phyloP scores from a whole-genome alignment of 2,329 filamentous ascomycete genomes.

The Colletotrichum sp. region DNA sequence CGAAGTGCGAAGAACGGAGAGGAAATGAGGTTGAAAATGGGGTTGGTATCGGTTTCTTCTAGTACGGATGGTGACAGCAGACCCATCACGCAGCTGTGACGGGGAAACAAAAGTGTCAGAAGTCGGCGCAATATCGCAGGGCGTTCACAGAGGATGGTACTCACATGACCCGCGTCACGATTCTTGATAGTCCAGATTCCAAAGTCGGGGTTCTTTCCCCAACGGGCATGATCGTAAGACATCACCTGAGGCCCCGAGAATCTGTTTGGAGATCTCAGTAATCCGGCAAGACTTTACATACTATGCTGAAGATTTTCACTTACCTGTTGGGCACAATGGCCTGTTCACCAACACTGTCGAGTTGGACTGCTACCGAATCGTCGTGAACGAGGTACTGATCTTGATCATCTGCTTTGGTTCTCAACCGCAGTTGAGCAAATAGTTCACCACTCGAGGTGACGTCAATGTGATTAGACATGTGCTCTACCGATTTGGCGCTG shows the following conservation, averaged over 20 bases:
- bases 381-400: constrained; percentile 1
- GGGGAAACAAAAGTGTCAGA: not conserved
- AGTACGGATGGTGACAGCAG: not conserved
- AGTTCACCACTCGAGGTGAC: not conserved
- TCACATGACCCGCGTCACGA: not conserved
- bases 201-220: not conserved
- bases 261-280: not conserved
- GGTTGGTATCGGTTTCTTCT: not conserved
- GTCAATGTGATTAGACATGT: not conserved
- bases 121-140: too few species aligned
- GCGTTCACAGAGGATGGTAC: not conserved
- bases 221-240: not conserved
- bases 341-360: not conserved
- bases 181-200: constrained; percentile 2
- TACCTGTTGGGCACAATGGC: not conserved
- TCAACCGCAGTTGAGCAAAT: not conserved
- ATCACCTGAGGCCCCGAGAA: not conserved
- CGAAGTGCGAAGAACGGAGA: constrained; percentile 1
- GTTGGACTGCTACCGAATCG: not conserved
- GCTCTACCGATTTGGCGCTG: not conserved
- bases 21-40: not conserved
- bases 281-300: not conserved
- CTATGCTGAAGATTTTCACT: not conserved
- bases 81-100: not conserved
- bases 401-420: not conserved